Percentiles rank a stretch among this genome's conserved stretches.
phyloP scores from a whole-genome alignment of 257 asterid genomes.

The Plantago elongata region DNA sequence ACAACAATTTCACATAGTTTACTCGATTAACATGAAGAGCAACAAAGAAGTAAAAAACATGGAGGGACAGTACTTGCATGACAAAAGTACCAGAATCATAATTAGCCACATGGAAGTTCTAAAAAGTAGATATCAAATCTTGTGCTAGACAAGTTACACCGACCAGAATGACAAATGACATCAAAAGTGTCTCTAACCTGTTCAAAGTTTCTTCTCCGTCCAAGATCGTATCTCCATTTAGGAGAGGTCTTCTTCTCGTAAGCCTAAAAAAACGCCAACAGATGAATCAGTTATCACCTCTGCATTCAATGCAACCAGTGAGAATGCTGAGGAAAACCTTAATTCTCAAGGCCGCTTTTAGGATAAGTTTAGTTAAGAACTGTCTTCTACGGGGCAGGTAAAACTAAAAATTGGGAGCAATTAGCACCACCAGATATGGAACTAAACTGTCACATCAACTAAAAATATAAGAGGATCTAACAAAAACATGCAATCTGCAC shows the following conservation, averaged over 20 bases:
- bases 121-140: not conserved
- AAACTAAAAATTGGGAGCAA: no score
- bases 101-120: not conserved
- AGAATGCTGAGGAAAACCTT: no score
- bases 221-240: constrained; percentile 96
- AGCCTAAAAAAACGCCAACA: constrained; percentile 48
- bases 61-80: not conserved
- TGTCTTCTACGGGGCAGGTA: no score
- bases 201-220: constrained; percentile 79
- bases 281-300: not conserved
- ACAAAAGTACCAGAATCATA: not conserved
- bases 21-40: not conserved
- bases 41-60: no score
- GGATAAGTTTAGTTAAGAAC: not conserved
- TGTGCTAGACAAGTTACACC: not conserved
- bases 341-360: not conserved
- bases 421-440: no score
- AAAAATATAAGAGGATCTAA: no score
- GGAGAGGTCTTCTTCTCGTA: constrained; percentile 83
- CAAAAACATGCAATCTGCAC: no score
- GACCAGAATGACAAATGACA: not conserved
- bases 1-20: no score
- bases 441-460: no score
- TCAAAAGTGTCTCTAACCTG: constrained; percentile 37
- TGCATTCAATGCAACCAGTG: no score